Evolutionary conservation across 495 filamentous ascomycete species (phyloP), one percentile per base, ranked within the genome.

Genomic region (Hypoxylon subgilvum): DNA sequence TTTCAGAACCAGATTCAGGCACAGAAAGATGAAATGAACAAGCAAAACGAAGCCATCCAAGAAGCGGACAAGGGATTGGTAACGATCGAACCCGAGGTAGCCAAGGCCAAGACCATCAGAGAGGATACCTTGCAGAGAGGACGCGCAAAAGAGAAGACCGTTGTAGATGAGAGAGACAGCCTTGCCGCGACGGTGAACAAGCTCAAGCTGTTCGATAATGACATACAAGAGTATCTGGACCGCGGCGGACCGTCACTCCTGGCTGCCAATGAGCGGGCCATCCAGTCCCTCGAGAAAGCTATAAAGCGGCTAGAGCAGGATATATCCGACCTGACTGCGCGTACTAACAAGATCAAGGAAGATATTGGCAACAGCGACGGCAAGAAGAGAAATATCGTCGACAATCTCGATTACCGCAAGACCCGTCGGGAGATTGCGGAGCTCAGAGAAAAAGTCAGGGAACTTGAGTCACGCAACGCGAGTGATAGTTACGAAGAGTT

Each of bases 351-450:
- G 58, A 78, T 96, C 17, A 88, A 88, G 23, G 82, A 88, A 38
- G 86, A 91, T 53, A 77, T 93, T 18, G 84, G 86, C 58, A 88
- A 89, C 63, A 87, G 88, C 60, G 86, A 87, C 45, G 82, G 86
- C 47, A 94, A 86, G 13, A 89, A 89, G 72, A 85, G 88, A 32
- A 88, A 85, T 57, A 95, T 97, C 64, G 79, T 78, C 12, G 92
- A 97, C 66, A 97, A 97, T 62, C 74, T 97, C 30, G 84, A 82
- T 17, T 96, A 90, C 66, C 90, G 94, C 40, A 85, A 86, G 63
- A 85, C 85, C 38, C 79, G 83, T 44, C 78, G 86, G 34, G 81
- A 86, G 41, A 77, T 96, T 25, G 76, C 91, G 14, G 75, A 70
- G 12, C 81, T 96, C 2, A 67, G 81, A 47, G 68, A 62, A 14